phyloP scores from a whole-genome alignment of 2,329 filamentous ascomycete species.

The Xylaria sp. region DNA sequence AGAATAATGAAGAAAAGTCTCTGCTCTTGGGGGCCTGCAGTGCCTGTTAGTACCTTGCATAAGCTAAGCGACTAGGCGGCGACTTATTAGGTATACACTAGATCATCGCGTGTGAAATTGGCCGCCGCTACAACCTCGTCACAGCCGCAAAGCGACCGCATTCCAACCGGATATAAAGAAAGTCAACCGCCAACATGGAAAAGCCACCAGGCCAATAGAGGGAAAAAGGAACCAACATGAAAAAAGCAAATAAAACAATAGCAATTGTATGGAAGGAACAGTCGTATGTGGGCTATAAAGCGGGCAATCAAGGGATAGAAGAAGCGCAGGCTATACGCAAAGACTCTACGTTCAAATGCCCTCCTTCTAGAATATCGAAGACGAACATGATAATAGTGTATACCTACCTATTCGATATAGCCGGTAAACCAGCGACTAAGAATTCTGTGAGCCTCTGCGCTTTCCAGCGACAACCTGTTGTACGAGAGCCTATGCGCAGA shows the following conservation, averaged over 20 bases:
- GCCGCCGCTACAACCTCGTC: too few species aligned
- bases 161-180: too few species aligned
- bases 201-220: neutral
- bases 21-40: neutral
- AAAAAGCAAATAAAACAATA: neutral
- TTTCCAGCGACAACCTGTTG: neutral
- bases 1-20: neutral
- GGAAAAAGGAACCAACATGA: neutral
- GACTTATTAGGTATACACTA: too few species aligned
- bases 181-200: too few species aligned
- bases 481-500: too few species aligned
- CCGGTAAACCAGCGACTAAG: neutral
- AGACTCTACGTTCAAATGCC: slow-evolving; percentile 3
- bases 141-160: too few species aligned
- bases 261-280: neutral
- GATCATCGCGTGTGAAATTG: too few species aligned
- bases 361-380: neutral
- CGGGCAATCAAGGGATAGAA: neutral
- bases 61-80: too few species aligned
- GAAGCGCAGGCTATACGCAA: slow-evolving; percentile 3
- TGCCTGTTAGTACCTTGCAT: neutral
- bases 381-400: neutral
- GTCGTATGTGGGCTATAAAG: neutral
- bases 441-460: too few species aligned
- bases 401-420: too few species aligned